Percentiles rank a stretch among this genome's conserved stretches.
phyloP scores from a whole-genome alignment of 31 red algal genomes.

The Endocladia muricata region DNA sequence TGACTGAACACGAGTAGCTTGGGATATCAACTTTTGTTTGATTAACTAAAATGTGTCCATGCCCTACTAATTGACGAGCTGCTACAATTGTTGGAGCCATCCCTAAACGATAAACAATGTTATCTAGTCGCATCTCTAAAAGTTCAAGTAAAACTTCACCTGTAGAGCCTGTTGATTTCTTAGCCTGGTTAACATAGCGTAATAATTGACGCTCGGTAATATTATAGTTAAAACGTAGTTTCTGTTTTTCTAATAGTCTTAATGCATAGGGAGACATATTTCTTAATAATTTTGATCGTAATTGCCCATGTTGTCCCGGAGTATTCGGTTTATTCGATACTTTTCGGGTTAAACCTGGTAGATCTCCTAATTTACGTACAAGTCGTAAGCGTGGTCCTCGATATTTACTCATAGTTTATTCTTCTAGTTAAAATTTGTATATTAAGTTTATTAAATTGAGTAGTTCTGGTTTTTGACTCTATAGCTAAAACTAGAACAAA shows the following conservation, averaged over 20 bases:
- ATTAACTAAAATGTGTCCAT: slow-evolving; percentile 22
- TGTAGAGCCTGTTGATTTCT: background rate
- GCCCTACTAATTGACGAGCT: slow-evolving; percentile 17
- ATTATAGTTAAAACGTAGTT: slow-evolving; percentile 1
- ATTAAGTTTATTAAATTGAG: too few relatives aligned
- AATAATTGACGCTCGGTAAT: slow-evolving; percentile 8
- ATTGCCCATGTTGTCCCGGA: slow-evolving; percentile 13
- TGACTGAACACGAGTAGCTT: background rate
- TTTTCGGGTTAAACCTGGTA: background rate
- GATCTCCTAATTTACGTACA: background rate
- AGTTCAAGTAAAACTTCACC: background rate
- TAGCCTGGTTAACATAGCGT: slow-evolving; percentile 3
- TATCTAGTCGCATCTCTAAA: slow-evolving; percentile 20
- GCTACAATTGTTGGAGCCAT: slow-evolving; percentile 5
- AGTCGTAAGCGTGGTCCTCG: background rate
- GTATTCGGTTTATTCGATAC: background rate
- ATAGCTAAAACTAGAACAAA: too few relatives aligned
- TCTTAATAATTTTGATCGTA: background rate
- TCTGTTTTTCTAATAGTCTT: slow-evolving; percentile 23
- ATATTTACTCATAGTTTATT: too few relatives aligned
- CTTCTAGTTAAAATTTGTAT: too few relatives aligned
- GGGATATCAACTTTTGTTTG: slow-evolving; percentile 1
- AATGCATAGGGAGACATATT: slow-evolving; percentile 12
- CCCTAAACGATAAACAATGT: slow-evolving; percentile 4
- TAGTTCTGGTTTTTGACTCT: too few relatives aligned